Percentiles rank a stretch among this genome's conserved stretches.
These are phyloP conservation scores for Saturnispora sanitii DNA, from an alignment of 805 yeast genomes.

Conservation along the genomic window DNA sequence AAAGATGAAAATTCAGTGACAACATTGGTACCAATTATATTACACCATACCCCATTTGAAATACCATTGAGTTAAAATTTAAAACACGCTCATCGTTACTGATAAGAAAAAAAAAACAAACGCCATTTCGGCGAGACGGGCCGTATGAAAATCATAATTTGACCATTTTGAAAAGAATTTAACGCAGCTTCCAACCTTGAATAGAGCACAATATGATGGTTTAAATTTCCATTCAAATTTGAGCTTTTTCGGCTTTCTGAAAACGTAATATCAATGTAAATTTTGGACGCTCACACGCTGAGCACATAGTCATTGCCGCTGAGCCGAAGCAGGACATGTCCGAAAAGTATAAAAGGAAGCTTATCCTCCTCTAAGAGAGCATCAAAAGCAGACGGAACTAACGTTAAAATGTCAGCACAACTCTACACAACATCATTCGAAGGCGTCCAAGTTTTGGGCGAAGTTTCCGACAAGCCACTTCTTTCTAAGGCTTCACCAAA, in stretches of 20 bases:
- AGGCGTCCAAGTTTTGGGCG: slow-evolving; percentile 47
- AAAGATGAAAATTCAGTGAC: too few relatives aligned
- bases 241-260: too few relatives aligned
- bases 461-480: slow-evolving; percentile 28
- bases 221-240: too few relatives aligned
- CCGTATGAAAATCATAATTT: background rate
- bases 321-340: background rate
- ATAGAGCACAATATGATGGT: too few relatives aligned
- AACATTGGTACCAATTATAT: too few relatives aligned
- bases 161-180: too few relatives aligned
- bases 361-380: background rate
- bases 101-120: background rate
- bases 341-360: background rate
- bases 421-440: slow-evolving; percentile 28
- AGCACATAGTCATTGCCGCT: background rate
- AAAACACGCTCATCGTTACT: too few relatives aligned
- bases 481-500: slow-evolving; percentile 35
- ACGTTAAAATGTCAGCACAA: slow-evolving; percentile 14
- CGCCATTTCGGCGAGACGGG: background rate
- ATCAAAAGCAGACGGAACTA: background rate
- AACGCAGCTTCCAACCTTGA: too few relatives aligned
- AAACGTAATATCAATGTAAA: too few relatives aligned
- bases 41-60: too few relatives aligned
- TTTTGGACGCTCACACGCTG: too few relatives aligned
- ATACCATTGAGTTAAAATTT: too few relatives aligned